Percentiles rank a stretch among this genome's conserved stretches.
Conservation (phyloP, 2,329 filamentous ascomycete genomes). For the Nothophaeocryptopus gaeumannii region DNA sequence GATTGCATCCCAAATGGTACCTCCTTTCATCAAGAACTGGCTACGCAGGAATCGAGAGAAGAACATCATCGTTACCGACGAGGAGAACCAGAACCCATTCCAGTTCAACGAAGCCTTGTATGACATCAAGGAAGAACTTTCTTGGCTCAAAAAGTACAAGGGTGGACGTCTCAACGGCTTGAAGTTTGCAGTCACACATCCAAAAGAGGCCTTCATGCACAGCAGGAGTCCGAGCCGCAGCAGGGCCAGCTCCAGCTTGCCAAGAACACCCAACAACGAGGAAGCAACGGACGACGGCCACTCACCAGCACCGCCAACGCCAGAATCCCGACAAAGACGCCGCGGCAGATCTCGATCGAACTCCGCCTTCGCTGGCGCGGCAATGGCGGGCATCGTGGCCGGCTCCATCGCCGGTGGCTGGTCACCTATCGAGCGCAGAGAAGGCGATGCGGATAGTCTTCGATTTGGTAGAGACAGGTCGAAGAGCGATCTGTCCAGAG, state of each 20-base stretch:
- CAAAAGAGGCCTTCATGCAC: constrained; percentile 65
- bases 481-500: constrained; percentile 30
- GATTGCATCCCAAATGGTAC: constrained; percentile 49
- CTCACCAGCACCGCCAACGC: constrained; percentile 47
- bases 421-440: constrained; percentile 63
- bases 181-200: constrained; percentile 73
- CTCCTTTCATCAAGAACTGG: constrained; percentile 39
- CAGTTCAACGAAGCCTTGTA: constrained; percentile 68
- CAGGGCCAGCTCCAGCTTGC: constrained; percentile 62
- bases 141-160: constrained; percentile 75
- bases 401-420: constrained; percentile 69
- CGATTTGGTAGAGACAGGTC: constrained; percentile 29
- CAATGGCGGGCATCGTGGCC: constrained; percentile 81
- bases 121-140: constrained; percentile 76
- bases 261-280: constrained; percentile 62
- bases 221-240: constrained; percentile 61
- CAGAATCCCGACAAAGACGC: constrained; percentile 56
- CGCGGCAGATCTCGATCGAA: constrained; percentile 66
- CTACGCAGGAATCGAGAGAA: constrained; percentile 40
- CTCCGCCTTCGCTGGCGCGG: constrained; percentile 70
- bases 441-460: constrained; percentile 35
- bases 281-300: constrained; percentile 39
- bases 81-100: constrained; percentile 36
- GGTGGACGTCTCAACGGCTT: constrained; percentile 79
- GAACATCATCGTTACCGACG: constrained; percentile 43